phyloP scores from a whole-genome alignment of 1,284 basidiomycete genomes.

The Cryptococcus sp. region DNA sequence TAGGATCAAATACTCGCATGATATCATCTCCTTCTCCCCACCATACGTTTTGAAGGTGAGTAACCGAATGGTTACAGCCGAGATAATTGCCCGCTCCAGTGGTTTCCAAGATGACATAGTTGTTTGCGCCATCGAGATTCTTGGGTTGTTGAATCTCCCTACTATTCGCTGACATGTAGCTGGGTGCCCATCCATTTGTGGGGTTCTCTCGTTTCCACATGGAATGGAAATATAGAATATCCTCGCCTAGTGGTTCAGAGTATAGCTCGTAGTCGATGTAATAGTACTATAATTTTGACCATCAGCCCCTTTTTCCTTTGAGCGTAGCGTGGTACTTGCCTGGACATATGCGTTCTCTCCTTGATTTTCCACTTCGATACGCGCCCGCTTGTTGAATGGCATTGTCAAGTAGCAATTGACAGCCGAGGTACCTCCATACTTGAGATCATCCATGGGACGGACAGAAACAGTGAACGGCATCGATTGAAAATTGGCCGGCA shows the following conservation, averaged over 20 bases:
- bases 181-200: conserved; percentile 2
- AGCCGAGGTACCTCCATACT: not conserved
- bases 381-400: conserved; percentile 3
- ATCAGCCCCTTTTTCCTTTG: not conserved
- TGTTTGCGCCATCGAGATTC: not conserved
- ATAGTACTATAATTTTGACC: not conserved
- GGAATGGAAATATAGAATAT: conserved; percentile 1
- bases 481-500: conserved; percentile 2
- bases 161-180: not conserved
- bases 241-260: not conserved
- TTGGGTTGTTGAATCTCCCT: not conserved
- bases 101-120: not conserved
- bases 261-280: conserved; percentile 5
- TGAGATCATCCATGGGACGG: not conserved
- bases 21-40: conserved; percentile 3
- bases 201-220: conserved; percentile 3
- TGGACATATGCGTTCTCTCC: conserved; percentile 3
- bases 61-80: conserved; percentile 2
- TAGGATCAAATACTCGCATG: not conserved
- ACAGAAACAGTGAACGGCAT: conserved; percentile 3
- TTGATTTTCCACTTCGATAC: conserved; percentile 4
- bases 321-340: not conserved
- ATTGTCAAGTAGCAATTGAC: conserved; percentile 5
- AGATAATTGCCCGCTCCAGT: not conserved
- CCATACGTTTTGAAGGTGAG: conserved; percentile 1